Percentiles rank a stretch among this genome's conserved stretches.
phyloP scores from a whole-genome alignment of 1,284 basidiomycete species.

The Ustilago tritici region DNA sequence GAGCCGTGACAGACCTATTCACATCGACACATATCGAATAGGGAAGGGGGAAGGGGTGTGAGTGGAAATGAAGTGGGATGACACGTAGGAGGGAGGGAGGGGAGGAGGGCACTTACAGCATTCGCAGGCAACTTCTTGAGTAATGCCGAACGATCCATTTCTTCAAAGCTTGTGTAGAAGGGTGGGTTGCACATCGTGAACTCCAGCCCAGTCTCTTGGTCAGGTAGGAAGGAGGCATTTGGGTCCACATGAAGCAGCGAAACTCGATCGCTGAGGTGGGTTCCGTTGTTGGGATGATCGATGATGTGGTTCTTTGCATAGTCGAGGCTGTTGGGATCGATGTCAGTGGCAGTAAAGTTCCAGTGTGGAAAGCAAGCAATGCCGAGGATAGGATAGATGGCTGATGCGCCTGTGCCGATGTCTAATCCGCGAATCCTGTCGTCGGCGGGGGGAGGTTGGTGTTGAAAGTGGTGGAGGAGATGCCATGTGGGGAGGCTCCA shows the following conservation, averaged over 20 bases:
- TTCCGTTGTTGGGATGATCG: slow-evolving; percentile 74
- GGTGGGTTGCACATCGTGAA: slow-evolving; percentile 95
- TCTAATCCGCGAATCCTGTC: slow-evolving; percentile 7
- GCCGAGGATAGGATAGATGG: slow-evolving; percentile 85
- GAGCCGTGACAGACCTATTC: slow-evolving; percentile 76
- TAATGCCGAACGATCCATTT: slow-evolving; percentile 72
- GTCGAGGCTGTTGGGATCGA: slow-evolving; percentile 31
- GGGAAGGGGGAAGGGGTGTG: not conserved
- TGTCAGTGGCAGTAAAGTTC: slow-evolving; percentile 42
- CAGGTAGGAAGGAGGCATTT: slow-evolving; percentile 73
- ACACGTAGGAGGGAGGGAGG: not conserved
- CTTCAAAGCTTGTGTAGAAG: slow-evolving; percentile 82
- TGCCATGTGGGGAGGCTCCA: slow-evolving; percentile 12
- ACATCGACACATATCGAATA: not conserved
- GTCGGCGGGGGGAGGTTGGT: not conserved
- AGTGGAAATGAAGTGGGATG: not conserved
- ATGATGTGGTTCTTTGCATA: slow-evolving; percentile 72
- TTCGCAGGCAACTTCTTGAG: slow-evolving; percentile 35
- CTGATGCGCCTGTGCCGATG: slow-evolving; percentile 66
- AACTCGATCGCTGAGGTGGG: slow-evolving; percentile 74
- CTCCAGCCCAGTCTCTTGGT: not conserved
- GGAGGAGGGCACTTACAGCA: slow-evolving; percentile 24
- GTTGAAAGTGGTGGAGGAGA: slow-evolving; percentile 9
- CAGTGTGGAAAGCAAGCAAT: slow-evolving; percentile 58
- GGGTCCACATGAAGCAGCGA: slow-evolving; percentile 71